Conservation (phyloP, 257 asterid species). For the Solanum verrucosum region DNA sequence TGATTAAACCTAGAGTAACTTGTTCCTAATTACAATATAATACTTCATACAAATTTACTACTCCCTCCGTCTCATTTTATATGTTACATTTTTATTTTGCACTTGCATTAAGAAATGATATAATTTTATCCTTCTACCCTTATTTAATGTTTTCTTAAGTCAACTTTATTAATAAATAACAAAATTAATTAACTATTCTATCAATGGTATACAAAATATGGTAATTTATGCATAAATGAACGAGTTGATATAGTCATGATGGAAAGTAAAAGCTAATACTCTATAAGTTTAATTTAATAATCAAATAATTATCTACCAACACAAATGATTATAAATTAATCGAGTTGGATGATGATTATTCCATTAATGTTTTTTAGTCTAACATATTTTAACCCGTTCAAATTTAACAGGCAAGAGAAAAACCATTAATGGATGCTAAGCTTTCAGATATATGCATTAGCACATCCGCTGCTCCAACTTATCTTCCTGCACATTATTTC, state of each 20-base stretch:
- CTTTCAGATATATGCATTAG: slow-evolving; percentile 34
- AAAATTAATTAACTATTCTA: too few relatives aligned
- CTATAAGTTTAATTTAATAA: neutral
- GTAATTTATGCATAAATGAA: too few relatives aligned
- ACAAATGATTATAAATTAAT: neutral
- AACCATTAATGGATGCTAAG: slow-evolving; percentile 15
- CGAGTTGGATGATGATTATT: neutral
- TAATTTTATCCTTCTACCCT: too few relatives aligned
- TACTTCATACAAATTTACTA: neutral
- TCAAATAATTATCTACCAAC: neutral
- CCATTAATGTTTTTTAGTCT: neutral
- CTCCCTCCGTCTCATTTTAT: too few relatives aligned
- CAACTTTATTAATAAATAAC: too few relatives aligned
- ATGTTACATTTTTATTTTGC: too few relatives aligned
- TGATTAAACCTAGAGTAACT: too few relatives aligned
- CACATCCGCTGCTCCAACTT: slow-evolving; percentile 58
- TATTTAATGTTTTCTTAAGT: too few relatives aligned
- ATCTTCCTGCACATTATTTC: slow-evolving; percentile 39
- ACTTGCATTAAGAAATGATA: too few relatives aligned
- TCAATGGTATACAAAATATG: too few relatives aligned
- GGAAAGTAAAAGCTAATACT: neutral
- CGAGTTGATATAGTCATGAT: neutral
- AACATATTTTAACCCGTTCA: neutral
- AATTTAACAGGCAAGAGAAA: neutral
- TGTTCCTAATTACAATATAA: too few relatives aligned